A percentile compares a stretch with the other conserved stretches of the same genome.
Conservation (phyloP, 768 basidiomycete genomes). For the Rhodotorula kratochvilovae region DNA sequence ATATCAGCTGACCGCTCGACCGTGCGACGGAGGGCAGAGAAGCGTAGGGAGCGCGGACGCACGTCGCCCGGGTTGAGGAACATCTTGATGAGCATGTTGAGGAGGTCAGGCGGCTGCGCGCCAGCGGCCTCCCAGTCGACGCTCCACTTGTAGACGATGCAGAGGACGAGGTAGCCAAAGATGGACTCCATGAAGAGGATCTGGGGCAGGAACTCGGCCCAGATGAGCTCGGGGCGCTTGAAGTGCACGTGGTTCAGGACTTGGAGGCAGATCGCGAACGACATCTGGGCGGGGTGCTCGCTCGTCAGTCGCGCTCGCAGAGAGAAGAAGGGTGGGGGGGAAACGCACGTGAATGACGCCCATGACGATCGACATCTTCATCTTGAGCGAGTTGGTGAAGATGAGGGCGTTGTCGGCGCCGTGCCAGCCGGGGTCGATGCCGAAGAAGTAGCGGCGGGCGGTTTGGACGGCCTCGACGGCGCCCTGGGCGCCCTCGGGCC, state of each 20-base stretch:
- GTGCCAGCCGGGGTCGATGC: constrained; percentile 93
- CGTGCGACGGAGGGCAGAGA: neutral
- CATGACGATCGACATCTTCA: constrained; percentile 97
- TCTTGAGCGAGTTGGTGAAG: constrained; percentile 98
- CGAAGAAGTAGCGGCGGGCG: constrained; percentile 80
- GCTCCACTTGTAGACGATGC: constrained; percentile 76
- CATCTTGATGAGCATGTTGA: constrained; percentile 93
- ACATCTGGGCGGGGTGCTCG: constrained; percentile 65
- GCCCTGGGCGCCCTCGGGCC: constrained; percentile 54
- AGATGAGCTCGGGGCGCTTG: constrained; percentile 79
- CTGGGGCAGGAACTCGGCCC: constrained; percentile 92
- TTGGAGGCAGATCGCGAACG: constrained; percentile 93
- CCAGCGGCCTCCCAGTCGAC: constrained; percentile 76
- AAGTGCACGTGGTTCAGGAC: constrained; percentile 92
- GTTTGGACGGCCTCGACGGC: constrained; percentile 54
- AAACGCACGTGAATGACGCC: constrained; percentile 89
- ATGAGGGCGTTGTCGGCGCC: constrained; percentile 83
- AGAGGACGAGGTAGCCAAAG: constrained; percentile 59
- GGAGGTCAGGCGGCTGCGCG: constrained; percentile 73
- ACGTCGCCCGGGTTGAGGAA: constrained; percentile 77
- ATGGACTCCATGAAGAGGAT: constrained; percentile 96
- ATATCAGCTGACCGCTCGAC: neutral
- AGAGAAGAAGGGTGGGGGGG: neutral
- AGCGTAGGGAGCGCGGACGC: neutral
- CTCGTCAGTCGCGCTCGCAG: neutral